These are phyloP conservation scores for Arachnopeziza araneosa DNA, from an alignment of 2,329 filamentous ascomycete genomes.

Conservation along the genomic window DNA sequence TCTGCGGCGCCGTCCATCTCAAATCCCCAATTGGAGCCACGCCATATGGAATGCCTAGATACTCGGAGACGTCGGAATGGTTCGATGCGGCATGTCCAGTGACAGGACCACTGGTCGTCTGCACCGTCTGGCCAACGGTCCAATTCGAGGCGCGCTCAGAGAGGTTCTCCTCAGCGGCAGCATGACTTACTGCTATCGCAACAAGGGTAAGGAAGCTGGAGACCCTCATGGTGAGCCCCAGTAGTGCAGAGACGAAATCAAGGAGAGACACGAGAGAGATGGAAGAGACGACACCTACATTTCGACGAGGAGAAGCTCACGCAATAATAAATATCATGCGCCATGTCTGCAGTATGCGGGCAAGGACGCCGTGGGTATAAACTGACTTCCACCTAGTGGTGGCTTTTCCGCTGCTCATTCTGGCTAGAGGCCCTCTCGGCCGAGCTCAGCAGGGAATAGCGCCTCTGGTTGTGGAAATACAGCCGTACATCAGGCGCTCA, in stretches of 20 bases:
- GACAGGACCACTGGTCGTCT: conserved; percentile 26
- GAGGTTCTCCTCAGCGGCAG: not conserved
- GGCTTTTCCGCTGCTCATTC: not conserved
- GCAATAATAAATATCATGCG: no score
- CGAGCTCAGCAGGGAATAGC: not conserved
- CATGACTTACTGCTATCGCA: not conserved
- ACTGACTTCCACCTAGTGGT: not conserved
- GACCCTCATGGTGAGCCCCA: not conserved
- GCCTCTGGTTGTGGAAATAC: not conserved
- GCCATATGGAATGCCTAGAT: conserved; percentile 38
- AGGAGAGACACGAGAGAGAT: no score
- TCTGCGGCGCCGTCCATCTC: conserved; percentile 33
- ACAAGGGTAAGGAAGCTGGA: not conserved
- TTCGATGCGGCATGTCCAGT: conserved; percentile 21
- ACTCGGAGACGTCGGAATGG: conserved; percentile 26
- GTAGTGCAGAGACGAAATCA: not conserved
- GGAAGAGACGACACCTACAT: no score
- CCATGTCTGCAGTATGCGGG: no score
- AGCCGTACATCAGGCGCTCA: not conserved
- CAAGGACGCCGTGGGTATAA: not conserved
- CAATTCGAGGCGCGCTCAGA: conserved; percentile 14
- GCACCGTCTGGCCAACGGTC: conserved; percentile 25
- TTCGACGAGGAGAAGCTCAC: no score
- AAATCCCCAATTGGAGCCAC: conserved; percentile 34
- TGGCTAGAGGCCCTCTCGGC: not conserved